These are phyloP conservation scores for Cyclanthera cordifolia DNA, from an alignment of 306 rosid species.

Conservation along the genomic window DNA sequence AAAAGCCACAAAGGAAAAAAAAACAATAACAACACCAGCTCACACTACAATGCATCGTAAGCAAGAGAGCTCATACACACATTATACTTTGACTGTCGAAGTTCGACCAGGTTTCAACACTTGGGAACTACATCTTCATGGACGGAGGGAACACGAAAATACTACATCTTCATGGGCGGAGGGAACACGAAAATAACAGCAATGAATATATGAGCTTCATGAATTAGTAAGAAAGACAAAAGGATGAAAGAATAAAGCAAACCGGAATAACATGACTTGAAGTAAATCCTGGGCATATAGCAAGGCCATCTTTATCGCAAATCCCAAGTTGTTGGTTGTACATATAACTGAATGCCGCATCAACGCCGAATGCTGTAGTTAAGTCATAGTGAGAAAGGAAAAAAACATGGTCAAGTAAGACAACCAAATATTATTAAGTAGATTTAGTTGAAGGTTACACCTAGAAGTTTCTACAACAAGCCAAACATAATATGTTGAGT, in stretches of 20 bases:
- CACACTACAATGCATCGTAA: background rate
- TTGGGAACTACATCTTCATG: too few species aligned
- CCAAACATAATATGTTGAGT: background rate
- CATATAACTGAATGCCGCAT: slow-evolving; percentile 87
- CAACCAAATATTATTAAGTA: background rate
- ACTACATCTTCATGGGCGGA: too few species aligned
- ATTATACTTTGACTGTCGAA: background rate
- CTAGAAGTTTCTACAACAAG: background rate
- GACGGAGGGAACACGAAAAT: too few species aligned
- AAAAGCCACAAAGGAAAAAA: background rate
- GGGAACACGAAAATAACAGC: background rate
- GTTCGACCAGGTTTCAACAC: background rate
- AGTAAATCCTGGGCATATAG: slow-evolving; percentile 82
- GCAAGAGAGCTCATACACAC: background rate
- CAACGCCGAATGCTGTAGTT: slow-evolving; percentile 82
- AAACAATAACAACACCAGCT: background rate
- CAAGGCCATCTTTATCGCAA: slow-evolving; percentile 83
- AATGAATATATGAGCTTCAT: background rate
- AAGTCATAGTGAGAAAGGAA: slow-evolving; percentile 15
- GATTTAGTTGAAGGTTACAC: background rate
- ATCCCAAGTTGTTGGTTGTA: slow-evolving; percentile 70
- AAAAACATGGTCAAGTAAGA: background rate
- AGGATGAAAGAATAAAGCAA: slow-evolving; percentile 27
- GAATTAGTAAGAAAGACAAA: background rate
- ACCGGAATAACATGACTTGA: slow-evolving; percentile 94